Percentiles rank a stretch among this genome's conserved stretches.
Conservation (phyloP, 768 basidiomycete genomes). For the Panaeolus cyanescens region DNA sequence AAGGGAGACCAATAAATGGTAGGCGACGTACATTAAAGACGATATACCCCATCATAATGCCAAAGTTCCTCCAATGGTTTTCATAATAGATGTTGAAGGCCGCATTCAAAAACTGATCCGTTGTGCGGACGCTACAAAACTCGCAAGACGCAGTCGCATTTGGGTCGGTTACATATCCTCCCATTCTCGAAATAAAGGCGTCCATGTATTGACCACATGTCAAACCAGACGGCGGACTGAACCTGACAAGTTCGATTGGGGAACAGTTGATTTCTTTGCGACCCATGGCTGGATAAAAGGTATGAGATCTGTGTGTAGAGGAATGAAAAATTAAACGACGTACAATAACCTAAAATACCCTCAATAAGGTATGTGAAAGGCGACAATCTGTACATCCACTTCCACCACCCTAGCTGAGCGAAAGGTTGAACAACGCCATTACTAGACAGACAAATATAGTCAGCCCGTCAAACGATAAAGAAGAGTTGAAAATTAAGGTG, state of each 20-base stretch:
- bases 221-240: constrained; percentile 54
- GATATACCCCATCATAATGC: constrained; percentile 48
- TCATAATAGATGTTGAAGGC: constrained; percentile 59
- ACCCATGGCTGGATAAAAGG: constrained; percentile 35
- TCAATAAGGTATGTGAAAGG: constrained; percentile 62
- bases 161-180: constrained; percentile 62
- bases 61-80: constrained; percentile 56
- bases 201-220: constrained; percentile 56
- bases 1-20: not conserved
- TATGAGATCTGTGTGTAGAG: not conserved
- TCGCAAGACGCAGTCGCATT: constrained; percentile 49
- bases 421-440: constrained; percentile 68
- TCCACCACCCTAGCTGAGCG: constrained; percentile 62
- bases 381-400: constrained; percentile 57
- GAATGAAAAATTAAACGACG: not conserved
- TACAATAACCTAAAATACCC: constrained; percentile 32
- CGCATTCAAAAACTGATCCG: constrained; percentile 57
- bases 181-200: constrained; percentile 48
- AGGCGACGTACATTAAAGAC: constrained; percentile 43
- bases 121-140: constrained; percentile 58
- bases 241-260: constrained; percentile 47
- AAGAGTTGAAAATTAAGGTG: constrained; percentile 3
- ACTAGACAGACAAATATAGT: constrained; percentile 21
- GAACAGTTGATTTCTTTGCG: constrained; percentile 48
- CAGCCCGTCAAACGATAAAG: not conserved